Conservation (phyloP, 2,329 filamentous ascomycete species). For the Lecanicillium sp. region DNA sequence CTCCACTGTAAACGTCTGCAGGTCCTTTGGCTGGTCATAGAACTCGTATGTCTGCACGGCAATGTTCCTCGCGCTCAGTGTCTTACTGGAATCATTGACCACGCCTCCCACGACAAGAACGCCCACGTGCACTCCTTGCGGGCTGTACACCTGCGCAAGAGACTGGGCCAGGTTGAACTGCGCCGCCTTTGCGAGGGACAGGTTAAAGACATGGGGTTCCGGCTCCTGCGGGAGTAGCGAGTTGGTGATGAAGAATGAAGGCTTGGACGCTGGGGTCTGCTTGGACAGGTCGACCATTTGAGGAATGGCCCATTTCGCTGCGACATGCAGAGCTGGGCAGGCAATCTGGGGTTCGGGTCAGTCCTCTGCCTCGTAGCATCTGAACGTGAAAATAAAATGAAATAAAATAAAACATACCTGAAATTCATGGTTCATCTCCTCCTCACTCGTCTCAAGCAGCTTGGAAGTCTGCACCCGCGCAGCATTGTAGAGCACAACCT, state of each 20-base stretch:
- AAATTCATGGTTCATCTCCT: constrained; percentile 41
- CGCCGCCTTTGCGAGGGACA: constrained; percentile 42
- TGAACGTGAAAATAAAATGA: too few species aligned
- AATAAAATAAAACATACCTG: constrained; percentile 31
- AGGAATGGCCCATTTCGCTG: constrained; percentile 39
- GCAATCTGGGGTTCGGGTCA: not conserved
- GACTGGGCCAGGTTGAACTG: constrained; percentile 41
- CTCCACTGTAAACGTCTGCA: constrained; percentile 1
- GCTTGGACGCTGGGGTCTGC: constrained; percentile 22
- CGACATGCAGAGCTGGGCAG: constrained; percentile 33
- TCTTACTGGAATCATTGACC: constrained; percentile 9
- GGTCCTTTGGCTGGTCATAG: constrained; percentile 10
- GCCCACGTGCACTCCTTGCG: constrained; percentile 36
- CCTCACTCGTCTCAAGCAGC: constrained; percentile 31
- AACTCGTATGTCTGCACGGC: constrained; percentile 11
- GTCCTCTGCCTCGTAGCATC: not conserved
- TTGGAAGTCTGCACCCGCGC: constrained; percentile 35
- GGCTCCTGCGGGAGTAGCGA: constrained; percentile 39
- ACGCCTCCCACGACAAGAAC: constrained; percentile 37
- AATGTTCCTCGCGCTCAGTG: constrained; percentile 12
- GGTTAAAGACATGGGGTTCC: constrained; percentile 35
- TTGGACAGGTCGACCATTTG: constrained; percentile 25
- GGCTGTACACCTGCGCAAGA: constrained; percentile 29
- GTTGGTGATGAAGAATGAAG: constrained; percentile 41
- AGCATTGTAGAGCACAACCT: constrained; percentile 45